Evolutionary conservation across 2,329 filamentous ascomycete genomes (phyloP).

Genomic region (Myriosclerotinia scirpicola): DNA sequence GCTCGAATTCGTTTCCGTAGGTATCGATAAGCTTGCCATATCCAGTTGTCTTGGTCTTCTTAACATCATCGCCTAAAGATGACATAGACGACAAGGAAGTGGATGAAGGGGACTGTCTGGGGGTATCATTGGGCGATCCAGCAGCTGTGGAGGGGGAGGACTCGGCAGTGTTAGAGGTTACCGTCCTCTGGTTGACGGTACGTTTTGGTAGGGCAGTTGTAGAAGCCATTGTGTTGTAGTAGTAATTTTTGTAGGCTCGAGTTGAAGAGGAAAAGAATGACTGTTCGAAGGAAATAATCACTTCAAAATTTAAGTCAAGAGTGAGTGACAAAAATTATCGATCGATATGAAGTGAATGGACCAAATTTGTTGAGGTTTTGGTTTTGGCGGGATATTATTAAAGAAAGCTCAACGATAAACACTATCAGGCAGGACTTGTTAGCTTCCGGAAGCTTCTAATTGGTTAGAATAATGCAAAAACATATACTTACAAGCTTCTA

Average conservation of each 20-base stretch:
- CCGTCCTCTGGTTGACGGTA: slow-evolving; percentile 34
- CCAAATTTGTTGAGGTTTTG: slow-evolving; percentile 19
- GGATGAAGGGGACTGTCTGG: slow-evolving; percentile 68
- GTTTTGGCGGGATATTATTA: slow-evolving; percentile 12
- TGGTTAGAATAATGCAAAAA: not conserved
- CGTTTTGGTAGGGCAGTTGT: slow-evolving; percentile 36
- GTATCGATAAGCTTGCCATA: slow-evolving; percentile 79
- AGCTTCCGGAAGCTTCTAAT: not conserved
- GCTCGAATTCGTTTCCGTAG: slow-evolving; percentile 90
- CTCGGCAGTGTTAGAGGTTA: slow-evolving; percentile 35
- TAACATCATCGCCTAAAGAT: slow-evolving; percentile 53
- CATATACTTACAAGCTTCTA: slow-evolving; percentile 3
- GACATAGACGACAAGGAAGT: slow-evolving; percentile 93
- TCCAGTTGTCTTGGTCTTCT: slow-evolving; percentile 36
- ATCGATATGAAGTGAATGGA: slow-evolving; percentile 10
- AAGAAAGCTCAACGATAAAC: slow-evolving; percentile 17
- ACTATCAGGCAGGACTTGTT: not conserved
- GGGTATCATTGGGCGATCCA: slow-evolving; percentile 60
- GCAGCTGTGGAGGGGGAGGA: slow-evolving; percentile 54
- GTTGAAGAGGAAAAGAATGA: not conserved
- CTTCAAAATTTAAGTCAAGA: slow-evolving; percentile 7
- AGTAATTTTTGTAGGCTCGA: slow-evolving; percentile 4
- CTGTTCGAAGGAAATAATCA: not conserved
- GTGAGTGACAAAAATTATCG: not conserved
- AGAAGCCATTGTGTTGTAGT: slow-evolving; percentile 37